Evolutionary conservation across 352 stramenopile genomes (phyloP).

Genomic region (Achlya hypogyna): DNA sequence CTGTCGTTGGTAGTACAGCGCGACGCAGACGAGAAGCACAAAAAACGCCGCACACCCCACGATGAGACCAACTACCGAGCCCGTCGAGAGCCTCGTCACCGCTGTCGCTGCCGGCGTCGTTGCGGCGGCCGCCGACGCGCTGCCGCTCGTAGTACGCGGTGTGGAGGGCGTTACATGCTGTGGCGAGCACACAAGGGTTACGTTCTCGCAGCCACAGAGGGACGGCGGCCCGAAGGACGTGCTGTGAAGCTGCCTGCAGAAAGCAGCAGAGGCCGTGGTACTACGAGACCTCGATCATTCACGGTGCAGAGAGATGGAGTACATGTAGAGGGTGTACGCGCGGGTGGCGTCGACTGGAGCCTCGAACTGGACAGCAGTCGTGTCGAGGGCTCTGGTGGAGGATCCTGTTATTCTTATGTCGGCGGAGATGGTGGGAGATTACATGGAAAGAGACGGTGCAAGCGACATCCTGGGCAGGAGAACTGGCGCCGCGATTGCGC

Average conservation of each 20-base stretch:
- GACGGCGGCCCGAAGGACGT: not conserved
- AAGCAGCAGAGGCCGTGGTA: not conserved
- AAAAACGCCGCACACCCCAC: not conserved
- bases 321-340: constrained; percentile 1
- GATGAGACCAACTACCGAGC: not conserved
- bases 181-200: not conserved
- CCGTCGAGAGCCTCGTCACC: not conserved
- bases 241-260: not conserved
- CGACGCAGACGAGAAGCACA: not conserved
- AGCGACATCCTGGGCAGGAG: too few species aligned
- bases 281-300: not conserved
- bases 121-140: not conserved
- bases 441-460: too few species aligned
- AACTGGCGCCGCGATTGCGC: too few species aligned
- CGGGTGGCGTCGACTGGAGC: not conserved
- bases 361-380: not conserved
- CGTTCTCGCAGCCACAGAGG: not conserved
- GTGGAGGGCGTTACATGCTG: not conserved
- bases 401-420: too few species aligned
- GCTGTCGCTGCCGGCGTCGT: not conserved
- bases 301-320: not conserved
- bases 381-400: too few species aligned
- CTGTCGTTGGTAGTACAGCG: not conserved
- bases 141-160: not conserved
- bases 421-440: too few species aligned